Base-by-base conservation (phyloP, 179 eudicot genomes). In the Gypsophila paniculata region DNA sequence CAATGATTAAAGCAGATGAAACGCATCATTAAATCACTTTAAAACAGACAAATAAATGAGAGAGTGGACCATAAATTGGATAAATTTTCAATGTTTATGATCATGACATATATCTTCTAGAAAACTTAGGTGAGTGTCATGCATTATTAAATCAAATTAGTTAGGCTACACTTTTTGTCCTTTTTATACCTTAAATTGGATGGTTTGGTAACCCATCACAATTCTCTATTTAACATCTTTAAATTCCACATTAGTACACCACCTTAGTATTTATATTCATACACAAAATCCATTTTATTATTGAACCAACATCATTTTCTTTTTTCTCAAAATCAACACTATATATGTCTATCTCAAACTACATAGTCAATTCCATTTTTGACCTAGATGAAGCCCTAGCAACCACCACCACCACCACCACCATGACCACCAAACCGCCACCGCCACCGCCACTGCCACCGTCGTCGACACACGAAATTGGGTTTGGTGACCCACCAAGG, bases 371-470 rank as follows among this genome's bases (percentile, higher is more conserved):
- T 63, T 55, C 61, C 1, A 58, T 29, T 13, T 78, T 78, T 52
- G 81, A 78, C 44, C 81, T 78, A 7, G 81, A 78, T 75, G 81
- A 78, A 70, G 81, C 81, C 3, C 78, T 78, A 2, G 55, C 74
- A 17, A 70, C 26, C 42, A 42, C 46, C 34, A 49, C 64, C 8
- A 18, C 39, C 0, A 38, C 26, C 6, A 55, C 73, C 14, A 22
- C 64, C 58, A 44, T 38, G 44, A 32, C 21, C 29, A 34, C 32
- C 66, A 78, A 74, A 74, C 61, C 78, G 23, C 32, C 81, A 29
- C 13, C 77, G 4, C n/a, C 74, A 5, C 26, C 73, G 4, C 21
- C 72, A 1, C 13, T 68, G 7, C 6, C 69, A 11, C 7, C 54
- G 21, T 11, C 71, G 6, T 25, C 53, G 15, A 36, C 68, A 2